These are phyloP conservation scores for Naganishia sp. DNA, from an alignment of 1,284 basidiomycete genomes.

Conservation along the genomic window DNA sequence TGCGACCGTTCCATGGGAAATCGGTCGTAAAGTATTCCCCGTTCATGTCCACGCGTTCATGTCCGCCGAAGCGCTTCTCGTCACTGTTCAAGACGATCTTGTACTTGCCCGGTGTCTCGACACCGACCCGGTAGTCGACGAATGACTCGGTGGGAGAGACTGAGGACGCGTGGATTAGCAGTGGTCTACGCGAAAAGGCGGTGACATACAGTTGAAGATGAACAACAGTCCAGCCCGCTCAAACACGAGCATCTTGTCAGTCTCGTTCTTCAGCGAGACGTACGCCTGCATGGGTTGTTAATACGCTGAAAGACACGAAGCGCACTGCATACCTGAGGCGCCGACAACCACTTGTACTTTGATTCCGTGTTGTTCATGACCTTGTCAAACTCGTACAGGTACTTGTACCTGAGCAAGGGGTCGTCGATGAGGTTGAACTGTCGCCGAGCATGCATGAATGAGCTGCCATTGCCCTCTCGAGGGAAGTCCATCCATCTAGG, in stretches of 20 bases:
- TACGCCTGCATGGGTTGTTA: constrained; percentile 62
- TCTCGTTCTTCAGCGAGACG: constrained; percentile 88
- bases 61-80: constrained; percentile 84
- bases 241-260: constrained; percentile 87
- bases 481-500: constrained; percentile 99
- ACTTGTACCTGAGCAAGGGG: constrained; percentile 78
- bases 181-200: neutral
- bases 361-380: constrained; percentile 88
- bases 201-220: constrained; percentile 76
- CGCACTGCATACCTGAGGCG: constrained; percentile 65
- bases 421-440: constrained; percentile 97
- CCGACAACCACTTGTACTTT: constrained; percentile 78
- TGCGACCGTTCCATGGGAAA: constrained; percentile 86
- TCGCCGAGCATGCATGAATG: constrained; percentile 90
- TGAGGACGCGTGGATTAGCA: constrained; percentile 30
- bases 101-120: constrained; percentile 85
- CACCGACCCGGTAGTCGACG: constrained; percentile 89
- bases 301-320: neutral
- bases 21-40: constrained; percentile 77
- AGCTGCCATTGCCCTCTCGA: constrained; percentile 88
- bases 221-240: constrained; percentile 91
- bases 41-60: constrained; percentile 71
- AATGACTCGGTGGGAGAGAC: constrained; percentile 83
- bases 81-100: constrained; percentile 78
- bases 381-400: constrained; percentile 87